These are phyloP conservation scores for Fennellomyces sp. DNA, from an alignment of 371 early-diverging fungal genomes.

Conservation along the genomic window DNA sequence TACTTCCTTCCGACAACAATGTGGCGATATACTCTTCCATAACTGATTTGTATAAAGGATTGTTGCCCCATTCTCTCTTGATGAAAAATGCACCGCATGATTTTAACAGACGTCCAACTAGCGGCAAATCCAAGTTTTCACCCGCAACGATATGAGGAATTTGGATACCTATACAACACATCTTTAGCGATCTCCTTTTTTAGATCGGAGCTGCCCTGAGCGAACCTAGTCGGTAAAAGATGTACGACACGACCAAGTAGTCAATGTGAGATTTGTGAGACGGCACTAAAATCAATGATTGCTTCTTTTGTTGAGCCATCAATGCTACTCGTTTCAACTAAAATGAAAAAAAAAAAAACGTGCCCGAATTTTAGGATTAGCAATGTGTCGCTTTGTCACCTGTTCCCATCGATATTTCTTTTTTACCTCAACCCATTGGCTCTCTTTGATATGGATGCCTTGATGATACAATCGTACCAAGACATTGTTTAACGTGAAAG, in stretches of 20 bases:
- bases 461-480: constrained; percentile 81
- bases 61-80: constrained; percentile 81
- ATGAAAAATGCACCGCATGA: constrained; percentile 85
- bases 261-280: constrained; percentile 92
- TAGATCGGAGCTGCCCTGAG: neutral
- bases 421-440: constrained; percentile 76
- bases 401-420: neutral
- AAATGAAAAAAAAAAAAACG: neutral
- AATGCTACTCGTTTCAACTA: constrained; percentile 69
- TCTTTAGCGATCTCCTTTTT: neutral
- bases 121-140: constrained; percentile 84
- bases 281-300: constrained; percentile 82
- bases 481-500: constrained; percentile 74
- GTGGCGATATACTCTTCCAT: constrained; percentile 80
- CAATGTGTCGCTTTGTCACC: neutral
- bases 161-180: constrained; percentile 52
- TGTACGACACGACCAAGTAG: constrained; percentile 84
- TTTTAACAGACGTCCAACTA: constrained; percentile 72
- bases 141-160: constrained; percentile 91
- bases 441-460: constrained; percentile 84
- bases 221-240: constrained; percentile 77
- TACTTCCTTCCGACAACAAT: constrained; percentile 44
- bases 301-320: constrained; percentile 65
- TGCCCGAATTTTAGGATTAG: neutral
- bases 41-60: constrained; percentile 71